These are phyloP conservation scores for Claviceps monticola DNA, from an alignment of 2,329 filamentous ascomycete species.

Conservation along the genomic window DNA sequence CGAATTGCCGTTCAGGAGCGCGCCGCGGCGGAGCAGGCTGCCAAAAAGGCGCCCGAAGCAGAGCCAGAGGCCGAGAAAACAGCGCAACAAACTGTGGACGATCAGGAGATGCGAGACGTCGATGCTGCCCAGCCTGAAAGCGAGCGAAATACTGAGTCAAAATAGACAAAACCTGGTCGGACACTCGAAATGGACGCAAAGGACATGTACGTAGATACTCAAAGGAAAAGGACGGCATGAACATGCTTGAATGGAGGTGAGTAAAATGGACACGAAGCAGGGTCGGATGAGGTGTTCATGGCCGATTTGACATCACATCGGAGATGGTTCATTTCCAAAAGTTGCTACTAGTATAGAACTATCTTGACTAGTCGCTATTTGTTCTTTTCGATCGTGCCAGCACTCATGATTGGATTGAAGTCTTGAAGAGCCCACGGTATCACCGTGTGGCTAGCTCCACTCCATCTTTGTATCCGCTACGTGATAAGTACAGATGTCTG, in stretches of 20 bases:
- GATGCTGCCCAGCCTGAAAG: slow-evolving; percentile 38
- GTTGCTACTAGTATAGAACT: background rate
- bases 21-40: slow-evolving; percentile 63
- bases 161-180: slow-evolving; percentile 16
- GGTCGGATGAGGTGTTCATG: background rate
- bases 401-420: no score
- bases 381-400: no score
- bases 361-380: background rate
- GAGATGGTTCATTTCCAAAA: background rate
- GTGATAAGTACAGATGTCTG: no score
- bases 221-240: background rate
- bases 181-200: slow-evolving; percentile 1
- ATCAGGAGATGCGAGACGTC: slow-evolving; percentile 52
- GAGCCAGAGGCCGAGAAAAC: slow-evolving; percentile 39
- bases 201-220: slow-evolving; percentile 9
- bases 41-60: slow-evolving; percentile 52
- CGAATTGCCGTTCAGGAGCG: slow-evolving; percentile 65
- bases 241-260: background rate
- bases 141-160: slow-evolving; percentile 28
- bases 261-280: background rate
- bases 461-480: no score
- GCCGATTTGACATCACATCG: background rate
- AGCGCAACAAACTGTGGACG: slow-evolving; percentile 32
- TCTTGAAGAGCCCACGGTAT: no score
- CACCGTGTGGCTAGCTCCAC: no score